These are phyloP conservation scores for Mollisia scopiformis DNA, from an alignment of 2,329 filamentous ascomycete species.

Conservation along the genomic window DNA sequence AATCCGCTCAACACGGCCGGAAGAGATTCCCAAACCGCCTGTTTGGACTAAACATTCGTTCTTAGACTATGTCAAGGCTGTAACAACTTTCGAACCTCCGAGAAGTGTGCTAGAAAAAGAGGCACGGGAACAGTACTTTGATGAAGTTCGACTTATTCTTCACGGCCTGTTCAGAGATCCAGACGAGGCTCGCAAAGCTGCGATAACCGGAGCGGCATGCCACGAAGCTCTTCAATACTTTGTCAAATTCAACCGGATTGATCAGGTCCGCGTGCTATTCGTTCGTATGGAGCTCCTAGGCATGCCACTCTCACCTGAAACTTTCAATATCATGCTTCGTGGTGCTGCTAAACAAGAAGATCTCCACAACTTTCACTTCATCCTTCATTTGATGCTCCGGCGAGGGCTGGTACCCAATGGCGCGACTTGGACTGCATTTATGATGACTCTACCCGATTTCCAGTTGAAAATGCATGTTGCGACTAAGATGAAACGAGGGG, in stretches of 20 bases:
- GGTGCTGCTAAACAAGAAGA: conserved; percentile 42
- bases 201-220: conserved; percentile 44
- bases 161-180: conserved; percentile 38
- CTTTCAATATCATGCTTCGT: conserved; percentile 47
- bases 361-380: conserved; percentile 40
- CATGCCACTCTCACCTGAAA: conserved; percentile 37
- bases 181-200: conserved; percentile 25
- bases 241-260: conserved; percentile 37
- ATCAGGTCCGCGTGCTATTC: conserved; percentile 39
- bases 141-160: conserved; percentile 34
- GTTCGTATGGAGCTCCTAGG: conserved; percentile 39
- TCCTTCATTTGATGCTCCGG: conserved; percentile 43
- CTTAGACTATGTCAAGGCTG: conserved; percentile 41
- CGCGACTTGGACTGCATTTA: conserved; percentile 45
- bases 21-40: conserved; percentile 19
- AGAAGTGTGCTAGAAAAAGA: conserved; percentile 22
- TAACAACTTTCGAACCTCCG: conserved; percentile 36
- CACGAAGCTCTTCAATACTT: conserved; percentile 44
- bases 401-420: conserved; percentile 42
- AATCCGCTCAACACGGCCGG: conserved; percentile 13
- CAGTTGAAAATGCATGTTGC: conserved; percentile 23
- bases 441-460: conserved; percentile 28
- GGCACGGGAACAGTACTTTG: conserved; percentile 24
- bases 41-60: conserved; percentile 40
- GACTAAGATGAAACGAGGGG: conserved; percentile 27